Percentiles rank a stretch among this genome's conserved stretches.
These are phyloP conservation scores for Ephemerocybe angulata DNA, from an alignment of 768 basidiomycete species.

Conservation along the genomic window DNA sequence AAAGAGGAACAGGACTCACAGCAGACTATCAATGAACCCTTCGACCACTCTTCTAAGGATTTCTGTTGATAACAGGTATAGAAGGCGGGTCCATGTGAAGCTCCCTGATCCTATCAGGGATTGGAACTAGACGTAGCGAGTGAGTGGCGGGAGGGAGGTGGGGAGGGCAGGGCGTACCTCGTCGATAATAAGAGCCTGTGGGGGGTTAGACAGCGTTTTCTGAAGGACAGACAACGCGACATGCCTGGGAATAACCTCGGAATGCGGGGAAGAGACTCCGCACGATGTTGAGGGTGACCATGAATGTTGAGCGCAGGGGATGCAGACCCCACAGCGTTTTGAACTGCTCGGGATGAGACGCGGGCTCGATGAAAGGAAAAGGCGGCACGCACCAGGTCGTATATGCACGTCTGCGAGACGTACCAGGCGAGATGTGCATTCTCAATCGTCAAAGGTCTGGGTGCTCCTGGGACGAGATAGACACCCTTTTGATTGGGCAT, in stretches of 20 bases:
- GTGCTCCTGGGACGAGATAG: conserved; percentile 62
- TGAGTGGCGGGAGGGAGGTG: conserved; percentile 13
- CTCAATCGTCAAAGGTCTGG: conserved; percentile 53
- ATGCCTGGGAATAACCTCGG: conserved; percentile 76
- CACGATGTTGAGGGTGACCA: conserved; percentile 66
- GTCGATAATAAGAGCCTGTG: conserved; percentile 72
- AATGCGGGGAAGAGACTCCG: conserved; percentile 79
- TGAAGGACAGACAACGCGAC: conserved; percentile 16
- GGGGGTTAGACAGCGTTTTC: conserved; percentile 16
- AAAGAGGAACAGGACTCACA: conserved; percentile 52
- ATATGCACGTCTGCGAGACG: conserved; percentile 50
- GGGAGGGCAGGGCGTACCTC: conserved; percentile 49
- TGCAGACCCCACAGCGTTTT: conserved; percentile 49
- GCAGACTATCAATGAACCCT: conserved; percentile 63
- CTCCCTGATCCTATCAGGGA: conserved; percentile 62
- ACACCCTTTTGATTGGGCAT: conserved; percentile 42
- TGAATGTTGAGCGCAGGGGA: conserved; percentile 64
- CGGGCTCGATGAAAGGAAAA: conserved; percentile 6
- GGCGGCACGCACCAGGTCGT: conserved; percentile 45
- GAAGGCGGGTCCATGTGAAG: conserved; percentile 66
- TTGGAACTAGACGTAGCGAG: conserved; percentile 51
- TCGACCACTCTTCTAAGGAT: conserved; percentile 61
- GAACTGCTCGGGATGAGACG: conserved; percentile 28
- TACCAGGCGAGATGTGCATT: conserved; percentile 57
- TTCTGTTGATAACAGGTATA: conserved; percentile 58